Conservation (phyloP, 176 grass and related monocot species). For the Musa itinerans region DNA sequence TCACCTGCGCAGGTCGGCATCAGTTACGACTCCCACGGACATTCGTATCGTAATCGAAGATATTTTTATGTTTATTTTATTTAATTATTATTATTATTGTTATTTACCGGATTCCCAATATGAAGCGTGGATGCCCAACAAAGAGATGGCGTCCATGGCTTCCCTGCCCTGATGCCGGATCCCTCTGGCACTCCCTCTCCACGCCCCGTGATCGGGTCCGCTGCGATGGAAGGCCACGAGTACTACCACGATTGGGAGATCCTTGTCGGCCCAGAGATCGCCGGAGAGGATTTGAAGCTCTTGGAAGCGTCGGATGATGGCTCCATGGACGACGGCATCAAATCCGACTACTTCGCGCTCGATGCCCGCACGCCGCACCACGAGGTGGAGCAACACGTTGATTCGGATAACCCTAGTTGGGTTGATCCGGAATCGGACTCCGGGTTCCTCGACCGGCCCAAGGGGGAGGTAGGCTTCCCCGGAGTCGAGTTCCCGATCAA, state of each 20-base stretch:
- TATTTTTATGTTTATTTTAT: too few species aligned
- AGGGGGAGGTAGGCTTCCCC: not conserved
- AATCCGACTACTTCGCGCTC: conserved; percentile 80
- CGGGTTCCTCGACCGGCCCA: conserved; percentile 10
- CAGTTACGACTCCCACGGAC: too few species aligned
- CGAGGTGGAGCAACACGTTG: conserved; percentile 25
- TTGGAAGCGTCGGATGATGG: conserved; percentile 5
- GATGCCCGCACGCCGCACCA: conserved; percentile 41
- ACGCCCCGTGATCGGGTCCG: not conserved
- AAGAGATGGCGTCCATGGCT: too few species aligned
- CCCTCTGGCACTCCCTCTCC: not conserved
- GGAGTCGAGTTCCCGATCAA: conserved; percentile 37
- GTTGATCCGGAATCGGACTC: conserved; percentile 58
- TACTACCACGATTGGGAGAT: conserved; percentile 69
- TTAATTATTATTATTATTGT: too few species aligned
- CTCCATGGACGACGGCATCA: conserved; percentile 56
- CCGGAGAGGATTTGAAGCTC: not conserved
- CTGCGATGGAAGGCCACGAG: conserved; percentile 37
- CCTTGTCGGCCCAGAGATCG: conserved; percentile 34
- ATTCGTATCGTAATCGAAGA: too few species aligned
- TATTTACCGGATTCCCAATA: too few species aligned
- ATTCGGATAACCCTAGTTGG: conserved; percentile 47
- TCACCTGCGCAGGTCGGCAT: too few species aligned
- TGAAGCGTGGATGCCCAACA: too few species aligned
- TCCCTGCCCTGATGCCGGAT: too few species aligned